These are phyloP conservation scores for Lycium ferocissimum DNA, from an alignment of 257 asterid genomes.

Conservation along the genomic window DNA sequence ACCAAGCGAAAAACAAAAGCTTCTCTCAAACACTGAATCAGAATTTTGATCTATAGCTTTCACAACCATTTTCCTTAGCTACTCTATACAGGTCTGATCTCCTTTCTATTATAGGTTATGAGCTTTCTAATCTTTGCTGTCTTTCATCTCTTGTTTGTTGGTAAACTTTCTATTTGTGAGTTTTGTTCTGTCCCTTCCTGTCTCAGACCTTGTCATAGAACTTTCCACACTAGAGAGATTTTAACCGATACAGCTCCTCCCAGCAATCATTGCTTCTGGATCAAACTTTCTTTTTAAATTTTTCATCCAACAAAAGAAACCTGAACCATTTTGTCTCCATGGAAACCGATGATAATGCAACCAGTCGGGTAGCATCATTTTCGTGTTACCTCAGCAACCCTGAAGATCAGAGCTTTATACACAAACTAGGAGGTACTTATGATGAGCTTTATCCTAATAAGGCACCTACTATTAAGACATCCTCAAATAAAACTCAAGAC, in stretches of 20 bases:
- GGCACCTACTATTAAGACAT: conserved; percentile 36
- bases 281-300: neutral
- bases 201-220: neutral
- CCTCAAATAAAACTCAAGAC: conserved; percentile 36
- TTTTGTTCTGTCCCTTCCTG: conserved; percentile 21
- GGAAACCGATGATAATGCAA: conserved; percentile 58
- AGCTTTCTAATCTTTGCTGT: neutral
- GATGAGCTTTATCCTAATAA: conserved; percentile 51
- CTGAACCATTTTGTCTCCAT: conserved; percentile 38
- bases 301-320: neutral
- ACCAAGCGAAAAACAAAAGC: neutral
- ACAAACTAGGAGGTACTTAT: conserved; percentile 40
- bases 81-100: neutral
- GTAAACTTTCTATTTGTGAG: conserved; percentile 15
- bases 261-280: conserved; percentile 14
- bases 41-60: neutral
- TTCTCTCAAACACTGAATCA: conserved; percentile 22
- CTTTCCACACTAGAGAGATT: neutral
- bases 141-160: conserved; percentile 20
- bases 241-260: neutral
- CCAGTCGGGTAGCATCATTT: conserved; percentile 81
- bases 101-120: conserved; percentile 1
- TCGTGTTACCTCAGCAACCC: conserved; percentile 69
- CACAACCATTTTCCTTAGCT: neutral
- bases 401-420: conserved; percentile 53